Evolutionary conservation across 176 grass and related monocot genomes (phyloP).

Genomic region (Oryza punctata): DNA sequence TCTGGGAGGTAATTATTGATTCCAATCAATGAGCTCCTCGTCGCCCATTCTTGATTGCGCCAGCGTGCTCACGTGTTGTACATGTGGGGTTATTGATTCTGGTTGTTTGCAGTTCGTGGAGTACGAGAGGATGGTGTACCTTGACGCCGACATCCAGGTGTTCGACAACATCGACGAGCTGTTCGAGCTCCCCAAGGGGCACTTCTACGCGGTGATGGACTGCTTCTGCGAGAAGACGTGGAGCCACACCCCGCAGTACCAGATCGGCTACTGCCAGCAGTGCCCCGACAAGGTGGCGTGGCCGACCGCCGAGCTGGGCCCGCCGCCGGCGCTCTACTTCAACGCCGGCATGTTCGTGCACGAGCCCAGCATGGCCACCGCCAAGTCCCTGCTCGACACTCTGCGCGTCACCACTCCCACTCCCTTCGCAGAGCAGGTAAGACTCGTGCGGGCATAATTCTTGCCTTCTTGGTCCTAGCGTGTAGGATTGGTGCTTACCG

Average conservation of each 20-base stretch:
- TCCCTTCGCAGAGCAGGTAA: constrained; percentile 80
- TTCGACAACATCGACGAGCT: constrained; percentile 87
- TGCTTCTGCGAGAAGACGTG: constrained; percentile 98
- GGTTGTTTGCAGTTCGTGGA: constrained; percentile 62
- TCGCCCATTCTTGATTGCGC: background rate
- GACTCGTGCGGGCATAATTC: background rate
- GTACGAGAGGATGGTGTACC: constrained; percentile 87
- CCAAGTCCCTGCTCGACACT: constrained; percentile 53
- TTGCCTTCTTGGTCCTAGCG: background rate
- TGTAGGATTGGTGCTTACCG: background rate
- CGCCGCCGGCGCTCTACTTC: constrained; percentile 86
- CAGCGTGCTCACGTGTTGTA: constrained; percentile 1
- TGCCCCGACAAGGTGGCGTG: constrained; percentile 73
- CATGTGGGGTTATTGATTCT: background rate
- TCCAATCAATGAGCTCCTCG: too few relatives aligned
- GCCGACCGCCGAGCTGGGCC: constrained; percentile 68
- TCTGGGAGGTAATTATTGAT: constrained; percentile 66
- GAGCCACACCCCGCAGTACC: constrained; percentile 82
- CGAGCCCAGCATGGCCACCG: constrained; percentile 74
- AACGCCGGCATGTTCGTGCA: constrained; percentile 93
- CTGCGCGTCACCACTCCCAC: constrained; percentile 57
- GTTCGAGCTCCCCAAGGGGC: constrained; percentile 67
- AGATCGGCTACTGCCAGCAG: constrained; percentile 90
- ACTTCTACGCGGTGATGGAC: constrained; percentile 92
- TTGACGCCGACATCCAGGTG: constrained; percentile 91